phyloP scores from a whole-genome alignment of 192 early-diverging fungal species.

The Rhizophagus clarus region DNA sequence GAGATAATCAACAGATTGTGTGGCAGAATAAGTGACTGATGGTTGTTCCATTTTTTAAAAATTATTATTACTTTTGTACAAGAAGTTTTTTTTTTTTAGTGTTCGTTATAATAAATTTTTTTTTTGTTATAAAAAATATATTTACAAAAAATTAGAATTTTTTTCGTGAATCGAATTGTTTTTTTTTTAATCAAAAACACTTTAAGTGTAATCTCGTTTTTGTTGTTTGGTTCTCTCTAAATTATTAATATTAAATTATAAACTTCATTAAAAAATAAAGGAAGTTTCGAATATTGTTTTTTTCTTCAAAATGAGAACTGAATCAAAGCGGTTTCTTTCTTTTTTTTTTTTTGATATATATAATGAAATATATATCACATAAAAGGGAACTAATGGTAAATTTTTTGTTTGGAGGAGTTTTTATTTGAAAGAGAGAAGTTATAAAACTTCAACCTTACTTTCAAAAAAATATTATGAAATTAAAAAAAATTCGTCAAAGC shows the following conservation, averaged over 20 bases:
- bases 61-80: too few species aligned
- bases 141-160: too few species aligned
- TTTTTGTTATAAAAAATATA: too few species aligned
- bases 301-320: neutral
- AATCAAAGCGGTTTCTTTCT: neutral
- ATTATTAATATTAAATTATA: neutral
- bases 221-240: neutral
- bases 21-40: neutral
- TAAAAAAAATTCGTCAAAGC: too few species aligned
- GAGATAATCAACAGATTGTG: slow-evolving; percentile 15
- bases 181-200: neutral
- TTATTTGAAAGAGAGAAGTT: too few species aligned
- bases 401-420: too few species aligned
- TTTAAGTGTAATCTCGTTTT: neutral
- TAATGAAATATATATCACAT: neutral
- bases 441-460: too few species aligned
- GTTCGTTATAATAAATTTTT: too few species aligned
- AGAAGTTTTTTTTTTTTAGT: too few species aligned
- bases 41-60: slow-evolving; percentile 29
- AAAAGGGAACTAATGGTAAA: neutral
- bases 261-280: neutral
- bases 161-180: neutral
- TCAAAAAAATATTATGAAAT: too few species aligned
- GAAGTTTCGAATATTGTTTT: neutral
- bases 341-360: neutral